Conservation (phyloP, 2,329 filamentous ascomycete species). For the Alternaria sp. region DNA sequence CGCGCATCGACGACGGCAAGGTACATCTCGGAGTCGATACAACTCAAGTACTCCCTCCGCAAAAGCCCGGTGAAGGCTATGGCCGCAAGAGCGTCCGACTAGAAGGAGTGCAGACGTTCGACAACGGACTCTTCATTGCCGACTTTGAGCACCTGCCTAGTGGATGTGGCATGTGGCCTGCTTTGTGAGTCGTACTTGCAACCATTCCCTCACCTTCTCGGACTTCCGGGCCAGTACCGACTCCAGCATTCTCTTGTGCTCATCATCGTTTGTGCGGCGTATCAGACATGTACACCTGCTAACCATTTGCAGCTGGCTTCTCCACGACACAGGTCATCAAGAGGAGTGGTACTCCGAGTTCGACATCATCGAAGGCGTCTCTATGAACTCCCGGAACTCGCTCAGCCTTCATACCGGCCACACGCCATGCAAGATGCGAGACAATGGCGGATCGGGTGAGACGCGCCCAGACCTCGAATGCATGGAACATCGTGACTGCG, state of each 20-base stretch:
- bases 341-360: constrained; percentile 54
- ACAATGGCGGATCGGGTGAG: constrained; percentile 1
- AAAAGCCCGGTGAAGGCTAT: constrained; percentile 1
- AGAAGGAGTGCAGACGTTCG: constrained; percentile 25
- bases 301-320: constrained; percentile 37
- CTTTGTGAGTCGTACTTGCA: constrained; percentile 27
- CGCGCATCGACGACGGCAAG: constrained; percentile 16
- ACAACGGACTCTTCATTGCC: constrained; percentile 33
- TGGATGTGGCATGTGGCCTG: constrained; percentile 40
- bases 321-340: constrained; percentile 44
- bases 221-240: too few relatives aligned
- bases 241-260: background rate
- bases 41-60: background rate
- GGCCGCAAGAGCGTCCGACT: constrained; percentile 36
- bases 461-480: background rate
- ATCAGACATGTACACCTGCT: background rate
- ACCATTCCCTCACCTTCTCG: background rate
- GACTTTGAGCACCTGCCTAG: constrained; percentile 40
- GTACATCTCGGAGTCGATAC: constrained; percentile 34
- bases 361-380: constrained; percentile 54
- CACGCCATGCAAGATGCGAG: constrained; percentile 6
- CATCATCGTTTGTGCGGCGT: background rate
- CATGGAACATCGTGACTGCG: constrained; percentile 15
- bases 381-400: constrained; percentile 21
- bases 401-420: constrained; percentile 26